Evolutionary conservation across 164 flowering plant genomes (phyloP).

Genomic region (Pachysandra terminalis): DNA sequence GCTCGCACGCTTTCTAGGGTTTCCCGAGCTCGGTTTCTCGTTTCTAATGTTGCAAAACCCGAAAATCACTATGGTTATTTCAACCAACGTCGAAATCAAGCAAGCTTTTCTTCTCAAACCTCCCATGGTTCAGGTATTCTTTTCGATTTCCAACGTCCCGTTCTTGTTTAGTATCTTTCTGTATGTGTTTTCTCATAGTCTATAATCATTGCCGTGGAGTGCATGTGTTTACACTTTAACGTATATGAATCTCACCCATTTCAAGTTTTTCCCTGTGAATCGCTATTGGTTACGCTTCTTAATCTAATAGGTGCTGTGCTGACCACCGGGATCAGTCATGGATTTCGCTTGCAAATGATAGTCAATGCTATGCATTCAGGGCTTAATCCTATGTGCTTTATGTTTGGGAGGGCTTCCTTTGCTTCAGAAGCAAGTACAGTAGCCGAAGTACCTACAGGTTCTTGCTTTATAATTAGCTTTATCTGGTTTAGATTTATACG

Average conservation of each 20-base stretch:
- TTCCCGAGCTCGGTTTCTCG: constrained; percentile 24
- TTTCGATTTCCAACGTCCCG: not conserved
- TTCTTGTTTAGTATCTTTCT: not conserved
- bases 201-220: no score
- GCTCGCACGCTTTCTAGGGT: constrained; percentile 35
- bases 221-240: no score
- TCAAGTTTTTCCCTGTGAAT: not conserved
- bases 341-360: not conserved
- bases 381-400: constrained; percentile 1
- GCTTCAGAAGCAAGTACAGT: constrained; percentile 26
- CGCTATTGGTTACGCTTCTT: not conserved
- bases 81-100: constrained; percentile 17
- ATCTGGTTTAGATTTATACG: not conserved
- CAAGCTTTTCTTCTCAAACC: constrained; percentile 5
- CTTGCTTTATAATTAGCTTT: constrained; percentile 2
- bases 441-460: constrained; percentile 38
- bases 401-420: constrained; percentile 23
- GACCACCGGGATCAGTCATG: constrained; percentile 3
- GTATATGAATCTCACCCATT: not conserved
- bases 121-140: constrained; percentile 11
- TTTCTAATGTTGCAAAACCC: constrained; percentile 10
- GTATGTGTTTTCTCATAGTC: not conserved
- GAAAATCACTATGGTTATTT: constrained; percentile 9
- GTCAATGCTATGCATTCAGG: constrained; percentile 8
- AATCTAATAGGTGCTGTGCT: not conserved